Base-by-base conservation (phyloP, 768 basidiomycete species). In the Psilocybe subaeruginosa region DNA sequence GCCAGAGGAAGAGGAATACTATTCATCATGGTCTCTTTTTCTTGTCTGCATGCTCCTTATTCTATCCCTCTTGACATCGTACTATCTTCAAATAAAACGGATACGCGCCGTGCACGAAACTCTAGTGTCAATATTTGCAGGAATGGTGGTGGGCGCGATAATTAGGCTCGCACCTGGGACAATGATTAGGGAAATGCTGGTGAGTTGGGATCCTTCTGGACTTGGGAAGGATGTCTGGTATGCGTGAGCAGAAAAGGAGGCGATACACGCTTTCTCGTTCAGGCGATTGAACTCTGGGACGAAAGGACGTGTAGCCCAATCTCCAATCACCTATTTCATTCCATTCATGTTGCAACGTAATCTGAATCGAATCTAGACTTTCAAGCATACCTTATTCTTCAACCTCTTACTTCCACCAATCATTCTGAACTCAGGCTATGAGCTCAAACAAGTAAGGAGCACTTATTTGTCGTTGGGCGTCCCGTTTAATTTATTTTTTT, bases 391-490 rank as follows among this genome's bases (percentile, higher is more conserved):
- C 2, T 81, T 99, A 53, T 97, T 99, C 81, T 97, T 99, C 82
- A 99, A 99, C 74, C 82, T 99, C 19, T 81, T 99, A n/a, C 85
- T 99, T 3, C 97, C 97, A 4, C 97, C 97, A 1, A 99, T 99
- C 73, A 99, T 99, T 71, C 79, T 99, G 43, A 97, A 96, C 75
- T 97, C 95, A 2, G 97, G 97, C 5, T 99, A 97, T 73, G 95
- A 97, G 75, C 87, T 99, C 60, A 97, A 95, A 73, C 96, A 99
- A 82, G 95, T 89, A 59, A 61, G 86, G 69, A 30, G n/a, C 2
- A 47, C 30, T 30, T 45, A 16, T 19, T 23, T 35, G 11, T 33
- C 16, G 33, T 16, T 51, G 11, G 7, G 48, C 37, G 50, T 50
- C 60, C 66, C 56, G 69, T 35, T 37, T 16, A 29, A 48, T 31